These are phyloP conservation scores for Caryopteris hybrid DNA, from an alignment of 305 asterid species.

Conservation along the genomic window DNA sequence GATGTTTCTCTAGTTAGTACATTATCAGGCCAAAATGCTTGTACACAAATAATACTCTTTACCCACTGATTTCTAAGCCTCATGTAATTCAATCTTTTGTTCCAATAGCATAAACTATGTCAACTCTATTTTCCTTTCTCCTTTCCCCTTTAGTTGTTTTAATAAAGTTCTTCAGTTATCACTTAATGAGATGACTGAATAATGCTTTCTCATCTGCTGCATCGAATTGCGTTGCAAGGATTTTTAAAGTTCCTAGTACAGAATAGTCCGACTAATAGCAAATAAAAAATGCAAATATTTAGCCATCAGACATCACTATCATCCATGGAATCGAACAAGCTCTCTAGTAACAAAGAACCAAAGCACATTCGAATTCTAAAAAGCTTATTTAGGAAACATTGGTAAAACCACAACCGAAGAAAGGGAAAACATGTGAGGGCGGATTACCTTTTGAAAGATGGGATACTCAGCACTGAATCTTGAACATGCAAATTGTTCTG, in stretches of 20 bases:
- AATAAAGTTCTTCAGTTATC: no score
- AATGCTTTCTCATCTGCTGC: background rate
- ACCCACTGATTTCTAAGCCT: no score
- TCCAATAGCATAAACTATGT: no score
- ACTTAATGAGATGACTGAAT: no score
- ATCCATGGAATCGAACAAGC: background rate
- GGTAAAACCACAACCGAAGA: background rate
- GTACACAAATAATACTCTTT: no score
- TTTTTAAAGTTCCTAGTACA: background rate
- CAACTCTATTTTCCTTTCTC: no score
- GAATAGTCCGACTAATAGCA: no score
- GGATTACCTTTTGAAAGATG: slow-evolving; percentile 73
- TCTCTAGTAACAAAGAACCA: background rate
- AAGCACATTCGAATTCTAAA: background rate
- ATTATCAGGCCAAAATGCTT: no score
- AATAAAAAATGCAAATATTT: background rate
- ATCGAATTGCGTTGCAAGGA: no score
- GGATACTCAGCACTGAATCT: slow-evolving; percentile 89
- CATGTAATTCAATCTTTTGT: no score
- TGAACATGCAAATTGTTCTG: slow-evolving; percentile 72
- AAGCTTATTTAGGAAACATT: background rate
- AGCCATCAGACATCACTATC: background rate
- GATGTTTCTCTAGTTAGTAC: no score
- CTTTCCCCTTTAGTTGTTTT: no score
- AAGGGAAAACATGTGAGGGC: background rate